phyloP scores from a whole-genome alignment of 345 rosid species.

The Citrus glauca region DNA sequence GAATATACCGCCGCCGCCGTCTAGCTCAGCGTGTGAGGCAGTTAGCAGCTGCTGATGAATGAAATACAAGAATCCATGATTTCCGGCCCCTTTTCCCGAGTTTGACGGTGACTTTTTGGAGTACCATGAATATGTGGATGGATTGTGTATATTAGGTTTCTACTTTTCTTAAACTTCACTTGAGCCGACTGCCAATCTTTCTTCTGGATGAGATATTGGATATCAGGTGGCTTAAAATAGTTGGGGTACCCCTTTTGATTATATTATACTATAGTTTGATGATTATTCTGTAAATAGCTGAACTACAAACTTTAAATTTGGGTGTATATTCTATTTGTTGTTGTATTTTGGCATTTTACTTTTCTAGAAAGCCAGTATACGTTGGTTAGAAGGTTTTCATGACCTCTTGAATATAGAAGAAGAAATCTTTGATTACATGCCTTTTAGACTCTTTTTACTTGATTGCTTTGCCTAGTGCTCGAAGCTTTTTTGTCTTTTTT shows the following conservation, averaged over 20 bases:
- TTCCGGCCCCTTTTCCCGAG: background rate
- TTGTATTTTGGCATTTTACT: too few species aligned
- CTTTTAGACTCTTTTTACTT: too few species aligned
- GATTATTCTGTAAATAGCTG: background rate
- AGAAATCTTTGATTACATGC: too few species aligned
- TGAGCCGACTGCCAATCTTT: background rate
- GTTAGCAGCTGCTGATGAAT: slow-evolving; percentile 24
- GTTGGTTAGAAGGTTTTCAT: too few species aligned
- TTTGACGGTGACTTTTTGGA: background rate
- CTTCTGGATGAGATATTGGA: background rate
- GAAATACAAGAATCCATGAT: slow-evolving; percentile 9
- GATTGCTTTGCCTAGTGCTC: too few species aligned
- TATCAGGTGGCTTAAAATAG: background rate
- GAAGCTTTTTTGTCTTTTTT: too few species aligned
- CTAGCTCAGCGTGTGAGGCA: slow-evolving; percentile 57
- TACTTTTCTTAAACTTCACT: background rate
- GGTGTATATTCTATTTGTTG: too few species aligned
- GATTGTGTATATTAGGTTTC: background rate
- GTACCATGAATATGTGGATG: background rate
- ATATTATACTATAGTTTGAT: background rate
- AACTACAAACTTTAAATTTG: too few species aligned
- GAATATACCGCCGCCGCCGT: slow-evolving; percentile 48
- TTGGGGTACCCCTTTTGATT: background rate
- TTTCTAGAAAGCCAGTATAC: too few species aligned
- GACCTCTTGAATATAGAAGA: too few species aligned